A percentile compares a stretch with the other conserved stretches of the same genome.
Conservation (phyloP, 2,329 filamentous ascomycete genomes). For the Cladophialophora carrionii region DNA sequence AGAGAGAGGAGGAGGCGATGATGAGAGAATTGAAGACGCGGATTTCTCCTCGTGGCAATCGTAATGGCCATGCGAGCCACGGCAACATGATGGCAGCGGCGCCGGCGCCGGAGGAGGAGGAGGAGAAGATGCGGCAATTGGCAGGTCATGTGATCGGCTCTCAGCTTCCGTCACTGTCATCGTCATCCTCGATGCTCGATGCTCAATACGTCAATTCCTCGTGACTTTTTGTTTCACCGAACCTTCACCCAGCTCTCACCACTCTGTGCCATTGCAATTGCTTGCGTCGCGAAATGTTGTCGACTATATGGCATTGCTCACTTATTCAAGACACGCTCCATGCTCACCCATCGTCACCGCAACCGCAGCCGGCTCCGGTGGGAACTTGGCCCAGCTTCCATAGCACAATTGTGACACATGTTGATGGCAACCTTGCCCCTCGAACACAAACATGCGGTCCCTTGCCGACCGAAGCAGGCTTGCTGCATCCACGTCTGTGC, state of each 20-base stretch:
- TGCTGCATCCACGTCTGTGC: constrained; percentile 4
- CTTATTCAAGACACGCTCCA: neutral
- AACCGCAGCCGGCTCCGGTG: neutral
- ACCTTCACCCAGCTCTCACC: neutral
- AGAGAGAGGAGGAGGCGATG: constrained; percentile 5
- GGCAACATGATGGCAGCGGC: constrained; percentile 8
- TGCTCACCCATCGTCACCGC: neutral
- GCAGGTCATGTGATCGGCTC: constrained; percentile 12
- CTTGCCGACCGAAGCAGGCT: constrained; percentile 8
- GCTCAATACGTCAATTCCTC: neutral
- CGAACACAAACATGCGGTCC: neutral
- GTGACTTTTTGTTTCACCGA: neutral
- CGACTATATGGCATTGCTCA: neutral
- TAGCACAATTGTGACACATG: neutral
- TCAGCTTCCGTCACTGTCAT: neutral
- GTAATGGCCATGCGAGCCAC: neutral
- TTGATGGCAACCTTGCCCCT: neutral
- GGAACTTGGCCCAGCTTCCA: neutral
- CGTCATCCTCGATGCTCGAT: neutral
- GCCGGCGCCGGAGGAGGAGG: constrained; percentile 3
- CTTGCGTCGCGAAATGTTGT: neutral
- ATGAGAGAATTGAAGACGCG: constrained; percentile 12
- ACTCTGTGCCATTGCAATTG: too few species aligned
- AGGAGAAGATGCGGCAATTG: neutral
- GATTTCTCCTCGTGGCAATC: constrained; percentile 12